These are phyloP conservation scores for Exophiala phaeomuriformis DNA, from an alignment of 2,329 filamentous ascomycete genomes.

Conservation along the genomic window DNA sequence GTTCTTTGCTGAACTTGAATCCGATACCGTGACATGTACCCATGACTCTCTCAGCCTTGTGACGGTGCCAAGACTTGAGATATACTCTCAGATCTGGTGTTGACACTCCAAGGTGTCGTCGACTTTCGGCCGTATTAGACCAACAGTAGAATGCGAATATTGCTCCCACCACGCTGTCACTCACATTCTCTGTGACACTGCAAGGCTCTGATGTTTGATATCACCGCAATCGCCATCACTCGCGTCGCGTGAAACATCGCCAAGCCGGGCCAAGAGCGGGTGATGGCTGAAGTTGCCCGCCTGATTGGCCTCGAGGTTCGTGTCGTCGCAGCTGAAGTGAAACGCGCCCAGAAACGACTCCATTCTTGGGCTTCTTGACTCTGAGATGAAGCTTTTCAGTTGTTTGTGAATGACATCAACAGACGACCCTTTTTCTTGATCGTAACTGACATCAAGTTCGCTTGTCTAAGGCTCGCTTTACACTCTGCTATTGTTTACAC, in stretches of 20 bases:
- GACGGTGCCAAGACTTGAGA: constrained; percentile 12
- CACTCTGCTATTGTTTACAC: background rate
- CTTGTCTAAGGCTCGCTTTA: background rate
- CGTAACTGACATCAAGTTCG: background rate
- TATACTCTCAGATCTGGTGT: background rate
- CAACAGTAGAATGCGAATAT: too few species aligned
- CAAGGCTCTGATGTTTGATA: background rate
- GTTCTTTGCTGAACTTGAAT: background rate
- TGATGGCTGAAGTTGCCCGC: background rate
- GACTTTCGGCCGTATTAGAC: background rate
- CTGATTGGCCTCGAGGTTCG: constrained; percentile 4
- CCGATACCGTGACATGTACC: background rate
- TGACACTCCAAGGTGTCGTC: background rate
- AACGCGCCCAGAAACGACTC: constrained; percentile 5
- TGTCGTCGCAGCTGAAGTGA: background rate
- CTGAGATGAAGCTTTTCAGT: background rate
- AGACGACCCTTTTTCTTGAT: background rate
- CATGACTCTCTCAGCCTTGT: constrained; percentile 5
- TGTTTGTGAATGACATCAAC: background rate
- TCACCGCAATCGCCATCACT: background rate
- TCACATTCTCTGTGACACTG: too few species aligned
- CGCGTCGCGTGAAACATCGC: constrained; percentile 11
- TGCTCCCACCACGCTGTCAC: too few species aligned
- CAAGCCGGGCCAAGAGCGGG: constrained; percentile 5
- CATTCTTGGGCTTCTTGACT: background rate